phyloP scores from a whole-genome alignment of 1,139 yeast genomes.

The Meyerozyma elateridarum region DNA sequence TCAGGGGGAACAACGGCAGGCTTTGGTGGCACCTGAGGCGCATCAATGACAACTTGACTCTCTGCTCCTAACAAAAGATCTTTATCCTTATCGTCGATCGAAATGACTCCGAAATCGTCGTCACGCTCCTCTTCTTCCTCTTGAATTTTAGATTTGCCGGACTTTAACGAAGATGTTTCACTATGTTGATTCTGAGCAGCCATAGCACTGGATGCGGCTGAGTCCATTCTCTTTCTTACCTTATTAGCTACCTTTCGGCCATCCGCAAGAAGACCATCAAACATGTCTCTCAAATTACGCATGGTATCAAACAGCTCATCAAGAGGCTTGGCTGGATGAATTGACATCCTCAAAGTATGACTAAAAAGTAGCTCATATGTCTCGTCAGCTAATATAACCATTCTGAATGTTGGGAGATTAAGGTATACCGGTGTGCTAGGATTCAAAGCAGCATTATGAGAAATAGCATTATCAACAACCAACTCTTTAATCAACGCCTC shows the following conservation, averaged over 20 bases:
- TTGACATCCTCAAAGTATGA: slow-evolving; percentile 56
- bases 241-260: slow-evolving; percentile 87
- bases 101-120: slow-evolving; percentile 44
- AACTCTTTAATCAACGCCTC: slow-evolving; percentile 44
- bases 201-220: slow-evolving; percentile 36
- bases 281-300: slow-evolving; percentile 75
- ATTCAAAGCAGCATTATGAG: slow-evolving; percentile 73
- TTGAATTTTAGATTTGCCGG: slow-evolving; percentile 19
- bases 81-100: slow-evolving; percentile 44
- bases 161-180: slow-evolving; percentile 25
- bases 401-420: slow-evolving; percentile 84
- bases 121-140: slow-evolving; percentile 45
- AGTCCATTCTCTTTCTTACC: slow-evolving; percentile 83
- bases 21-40: slow-evolving; percentile 5
- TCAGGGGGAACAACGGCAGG: neutral
- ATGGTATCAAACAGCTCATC: slow-evolving; percentile 43
- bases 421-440: slow-evolving; percentile 73
- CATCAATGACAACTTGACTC: slow-evolving; percentile 32
- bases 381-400: slow-evolving; percentile 92
- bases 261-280: slow-evolving; percentile 88
- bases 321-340: slow-evolving; percentile 60
- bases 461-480: slow-evolving; percentile 32
- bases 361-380: slow-evolving; percentile 83
- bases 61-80: slow-evolving; percentile 46
- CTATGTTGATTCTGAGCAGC: slow-evolving; percentile 11